These are phyloP conservation scores for Mycena sanguinolenta DNA, from an alignment of 768 basidiomycete genomes.

Conservation along the genomic window DNA sequence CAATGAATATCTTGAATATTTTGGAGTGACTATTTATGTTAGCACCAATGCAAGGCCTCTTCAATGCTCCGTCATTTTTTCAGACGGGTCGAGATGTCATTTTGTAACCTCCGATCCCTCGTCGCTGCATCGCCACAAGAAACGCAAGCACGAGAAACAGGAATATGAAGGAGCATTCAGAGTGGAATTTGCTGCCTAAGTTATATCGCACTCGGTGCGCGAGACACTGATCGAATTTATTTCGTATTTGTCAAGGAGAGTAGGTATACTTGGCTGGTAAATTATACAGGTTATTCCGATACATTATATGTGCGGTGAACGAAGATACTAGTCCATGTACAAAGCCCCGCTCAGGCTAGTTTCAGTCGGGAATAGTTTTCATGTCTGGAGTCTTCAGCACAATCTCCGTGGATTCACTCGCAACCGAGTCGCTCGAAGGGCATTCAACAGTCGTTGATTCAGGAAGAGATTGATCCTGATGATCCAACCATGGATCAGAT, in stretches of 20 bases:
- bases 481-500: neutral
- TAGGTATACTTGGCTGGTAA: neutral
- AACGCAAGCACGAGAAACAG: conserved; percentile 40
- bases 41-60: conserved; percentile 47
- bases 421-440: conserved; percentile 2
- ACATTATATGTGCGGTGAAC: neutral
- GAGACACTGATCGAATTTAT: no score
- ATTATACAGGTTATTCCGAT: neutral
- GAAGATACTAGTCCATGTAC: neutral
- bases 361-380: neutral
- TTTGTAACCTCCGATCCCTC: conserved; percentile 48
- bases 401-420: neutral
- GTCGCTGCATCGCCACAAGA: conserved; percentile 48
- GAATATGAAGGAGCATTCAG: neutral
- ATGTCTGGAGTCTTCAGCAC: no score
- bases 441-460: neutral
- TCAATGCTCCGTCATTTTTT: conserved; percentile 39
- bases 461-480: neutral
- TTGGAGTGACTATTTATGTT: neutral
- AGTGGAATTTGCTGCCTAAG: no score
- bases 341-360: neutral
- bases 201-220: no score
- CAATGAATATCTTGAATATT: neutral
- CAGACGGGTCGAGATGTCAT: conserved; percentile 35
- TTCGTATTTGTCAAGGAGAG: no score